Evolutionary conservation across 805 yeast species (phyloP), one percentile per base, ranked within the genome.

Genomic region (Yamadazyma takamatsuzukensis): DNA sequence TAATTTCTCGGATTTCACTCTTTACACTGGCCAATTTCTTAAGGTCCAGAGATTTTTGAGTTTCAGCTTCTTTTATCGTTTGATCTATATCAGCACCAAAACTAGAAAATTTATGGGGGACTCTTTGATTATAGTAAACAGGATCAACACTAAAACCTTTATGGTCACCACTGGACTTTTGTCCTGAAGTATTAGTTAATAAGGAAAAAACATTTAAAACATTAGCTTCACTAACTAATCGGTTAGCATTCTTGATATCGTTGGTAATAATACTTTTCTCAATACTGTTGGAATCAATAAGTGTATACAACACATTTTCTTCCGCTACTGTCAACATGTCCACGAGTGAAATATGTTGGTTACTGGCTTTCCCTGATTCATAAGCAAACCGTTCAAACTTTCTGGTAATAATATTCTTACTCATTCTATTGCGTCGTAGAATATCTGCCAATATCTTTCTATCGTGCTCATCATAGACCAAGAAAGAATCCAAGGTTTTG

Each of bases 401-500:
- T 39, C 87, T 64, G 2, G 71, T 68, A 15, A 76, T 54, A 6
- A 82, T 67, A 29, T 69, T 68, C 13, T 22, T 26, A 11, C 19
- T 21, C 28, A 30, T 26, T n/a, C n/a, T n/a, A n/a, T n/a, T n/a
- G n/a, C n/a, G n/a, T n/a, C n/a, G n/a, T 47, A 65, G 45, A 1
- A 56, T 47, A 8, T 54, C 52, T 2, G 31, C 44, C 14, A 66
- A 47, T 7, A 58, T 26, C 34, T 44, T 45, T 27, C 78, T 67
- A 51, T 90, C 97, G 18, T 67, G 66, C 28, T 65, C 72, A 48
- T 73, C 75, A 21, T 74, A 67, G 1, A 86, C 96, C 21, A 84
- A 64, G 55, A 86, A 87, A 0, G 86, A 66, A 24, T 69, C 76
- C 6, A 84, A 53, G 0, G 74, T 55, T 7, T 61, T 56, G 2